Base-by-base conservation (phyloP, 768 basidiomycete species). In the Phylloporus sp. region DNA sequence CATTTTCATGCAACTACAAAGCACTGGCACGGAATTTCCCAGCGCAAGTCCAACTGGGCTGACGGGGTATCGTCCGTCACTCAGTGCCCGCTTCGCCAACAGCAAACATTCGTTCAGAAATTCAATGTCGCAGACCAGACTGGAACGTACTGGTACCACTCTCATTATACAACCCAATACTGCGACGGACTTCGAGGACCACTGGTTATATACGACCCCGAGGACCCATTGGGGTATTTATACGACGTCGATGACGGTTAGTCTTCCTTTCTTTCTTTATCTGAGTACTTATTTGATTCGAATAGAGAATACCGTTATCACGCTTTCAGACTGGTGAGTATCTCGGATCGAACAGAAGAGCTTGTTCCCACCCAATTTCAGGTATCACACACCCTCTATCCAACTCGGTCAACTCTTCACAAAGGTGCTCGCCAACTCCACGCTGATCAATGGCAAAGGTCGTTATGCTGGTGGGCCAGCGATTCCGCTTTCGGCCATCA, bases 1-100 rank as follows among this genome's bases (percentile, higher is more conserved):
- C 11, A 8, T 9, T n/a, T 17, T 33, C 6, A 15, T 37, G n/a
- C 24, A 54, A 11, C 26, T 15, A 5, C 6, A 4, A 7, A 80
- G 79, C 78, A 80, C 52, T 80, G 76, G 77, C 79, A 80, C 53
- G 78, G 79, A 3, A 54, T 80, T 38, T 68, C 62, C 42, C 77
- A 79, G 54, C 55, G 59, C 1, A 47, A 52, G 4, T 70, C 72
- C 6, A 74, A 69, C 45, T 74, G 64, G 60, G 72, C 67, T 1
- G 79, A 80, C 44, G 79, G 79, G 8, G 50, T 64, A 1, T 59
- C 62, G 4, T 65, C 62, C 20, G 60, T 74, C 9, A 61, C 69
- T 13, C 65, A 62, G 38, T 69, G 67, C 31, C 67, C 67, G n/a
- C 58, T 62, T n/a, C n/a, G n/a, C n/a, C n/a, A 29, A 50, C 37